phyloP scores from a whole-genome alignment of 1,284 basidiomycete genomes.

The Apiotrichum sp. region DNA sequence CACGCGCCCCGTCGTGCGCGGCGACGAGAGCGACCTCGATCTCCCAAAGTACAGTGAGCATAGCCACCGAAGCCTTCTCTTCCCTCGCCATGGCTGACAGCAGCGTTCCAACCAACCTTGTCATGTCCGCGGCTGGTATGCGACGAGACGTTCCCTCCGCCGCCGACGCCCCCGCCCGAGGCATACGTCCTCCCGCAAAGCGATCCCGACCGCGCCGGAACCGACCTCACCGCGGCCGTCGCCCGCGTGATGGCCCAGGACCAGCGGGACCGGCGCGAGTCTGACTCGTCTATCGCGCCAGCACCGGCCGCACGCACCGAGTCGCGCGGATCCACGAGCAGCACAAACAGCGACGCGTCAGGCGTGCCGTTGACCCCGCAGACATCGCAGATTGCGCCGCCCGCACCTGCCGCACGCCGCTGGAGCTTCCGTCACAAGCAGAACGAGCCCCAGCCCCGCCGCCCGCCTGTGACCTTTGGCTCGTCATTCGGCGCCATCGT shows the following conservation, averaged over 20 bases:
- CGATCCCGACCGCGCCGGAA: background rate
- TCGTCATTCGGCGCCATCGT: no score
- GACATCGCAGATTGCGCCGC: no score
- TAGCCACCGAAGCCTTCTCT: background rate
- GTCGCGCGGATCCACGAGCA: no score
- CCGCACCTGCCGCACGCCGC: no score
- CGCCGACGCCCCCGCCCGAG: conserved; percentile 2
- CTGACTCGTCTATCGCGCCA: background rate
- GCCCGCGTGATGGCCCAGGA: background rate
- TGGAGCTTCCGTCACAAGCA: no score
- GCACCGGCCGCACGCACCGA: background rate
- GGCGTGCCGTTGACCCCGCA: no score
- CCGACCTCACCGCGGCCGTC: background rate
- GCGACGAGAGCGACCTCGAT: background rate
- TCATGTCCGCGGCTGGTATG: background rate
- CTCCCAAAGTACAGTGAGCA: conserved; percentile 3
- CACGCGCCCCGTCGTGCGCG: background rate
- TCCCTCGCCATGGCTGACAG: background rate
- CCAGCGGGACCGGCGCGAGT: background rate
- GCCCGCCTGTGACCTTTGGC: no score
- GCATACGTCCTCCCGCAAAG: background rate
- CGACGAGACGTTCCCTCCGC: conserved; percentile 1
- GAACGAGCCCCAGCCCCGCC: no score
- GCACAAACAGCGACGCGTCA: no score
- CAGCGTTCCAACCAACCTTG: background rate